These are phyloP conservation scores for Cytospora paraplurivora DNA, from an alignment of 2,329 filamentous ascomycete genomes.

Conservation along the genomic window DNA sequence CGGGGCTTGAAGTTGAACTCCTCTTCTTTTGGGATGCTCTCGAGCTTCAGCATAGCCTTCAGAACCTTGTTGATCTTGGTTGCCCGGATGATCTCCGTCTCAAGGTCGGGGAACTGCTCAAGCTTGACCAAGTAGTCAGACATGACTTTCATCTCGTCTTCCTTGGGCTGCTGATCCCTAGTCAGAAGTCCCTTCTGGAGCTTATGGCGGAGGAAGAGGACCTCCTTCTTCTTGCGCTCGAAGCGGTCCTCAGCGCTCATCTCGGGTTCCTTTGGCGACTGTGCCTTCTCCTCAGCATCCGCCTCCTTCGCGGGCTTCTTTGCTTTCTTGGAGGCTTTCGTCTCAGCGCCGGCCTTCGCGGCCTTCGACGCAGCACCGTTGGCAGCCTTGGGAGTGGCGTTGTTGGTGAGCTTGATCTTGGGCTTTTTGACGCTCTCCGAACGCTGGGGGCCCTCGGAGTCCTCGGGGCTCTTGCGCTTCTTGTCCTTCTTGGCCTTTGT, in stretches of 20 bases:
- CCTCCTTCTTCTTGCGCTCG: slow-evolving; percentile 68
- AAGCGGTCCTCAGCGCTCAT: slow-evolving; percentile 60
- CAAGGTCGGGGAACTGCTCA: slow-evolving; percentile 76
- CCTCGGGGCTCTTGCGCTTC: slow-evolving; percentile 82
- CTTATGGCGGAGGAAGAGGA: slow-evolving; percentile 92
- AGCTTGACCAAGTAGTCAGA: slow-evolving; percentile 77
- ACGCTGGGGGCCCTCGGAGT: slow-evolving; percentile 67
- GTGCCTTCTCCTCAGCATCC: slow-evolving; percentile 53
- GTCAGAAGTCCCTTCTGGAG: slow-evolving; percentile 92
- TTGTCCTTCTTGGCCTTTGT: slow-evolving; percentile 58
- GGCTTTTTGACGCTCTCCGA: slow-evolving; percentile 67
- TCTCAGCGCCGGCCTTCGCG: slow-evolving; percentile 54
- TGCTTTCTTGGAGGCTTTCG: slow-evolving; percentile 47
- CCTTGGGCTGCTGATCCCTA: slow-evolving; percentile 80
- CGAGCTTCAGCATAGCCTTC: slow-evolving; percentile 88
- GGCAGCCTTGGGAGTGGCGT: slow-evolving; percentile 68
- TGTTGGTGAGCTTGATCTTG: slow-evolving; percentile 66
- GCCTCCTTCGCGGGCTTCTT: slow-evolving; percentile 60
- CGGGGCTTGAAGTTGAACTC: slow-evolving; percentile 88
- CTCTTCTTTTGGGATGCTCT: slow-evolving; percentile 82
- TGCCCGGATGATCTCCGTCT: slow-evolving; percentile 81
- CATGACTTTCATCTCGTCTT: slow-evolving; percentile 80
- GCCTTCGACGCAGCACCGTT: slow-evolving; percentile 63
- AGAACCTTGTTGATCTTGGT: slow-evolving; percentile 99
- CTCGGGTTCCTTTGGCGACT: slow-evolving; percentile 56